Percentiles rank a stretch among this genome's conserved stretches.
Conservation (phyloP, 148 eudicot genomes). For the Rhododendron griersonianum region DNA sequence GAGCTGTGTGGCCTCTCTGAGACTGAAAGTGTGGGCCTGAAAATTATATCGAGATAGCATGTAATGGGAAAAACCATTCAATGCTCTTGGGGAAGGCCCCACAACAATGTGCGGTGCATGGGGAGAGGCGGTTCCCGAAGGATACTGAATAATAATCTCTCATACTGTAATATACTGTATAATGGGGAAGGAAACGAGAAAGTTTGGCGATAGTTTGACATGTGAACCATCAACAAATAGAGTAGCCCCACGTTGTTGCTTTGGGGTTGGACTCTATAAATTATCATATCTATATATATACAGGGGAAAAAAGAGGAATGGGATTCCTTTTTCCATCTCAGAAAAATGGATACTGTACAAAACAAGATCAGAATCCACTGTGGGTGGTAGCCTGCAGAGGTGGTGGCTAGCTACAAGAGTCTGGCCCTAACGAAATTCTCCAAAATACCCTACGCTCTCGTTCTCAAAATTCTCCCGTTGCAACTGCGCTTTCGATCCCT, state of each 20-base stretch:
- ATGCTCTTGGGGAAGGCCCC: too few relatives aligned
- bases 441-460: too few relatives aligned
- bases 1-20: not conserved
- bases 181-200: not conserved
- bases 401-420: not conserved
- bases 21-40: not conserved
- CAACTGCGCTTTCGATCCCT: too few relatives aligned
- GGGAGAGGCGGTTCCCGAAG: accelerated
- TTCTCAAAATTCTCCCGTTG: too few relatives aligned
- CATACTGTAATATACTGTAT: not conserved
- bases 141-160: too few relatives aligned
- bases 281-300: not conserved
- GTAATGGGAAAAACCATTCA: too few relatives aligned
- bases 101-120: too few relatives aligned
- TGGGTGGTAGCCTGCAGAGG: not conserved
- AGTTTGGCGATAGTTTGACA: not conserved
- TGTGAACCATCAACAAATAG: not conserved
- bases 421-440: not conserved
- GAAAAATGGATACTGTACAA: not conserved
- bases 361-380: not conserved
- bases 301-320: not conserved
- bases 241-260: not conserved
- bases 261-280: not conserved
- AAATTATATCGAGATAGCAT: not conserved
- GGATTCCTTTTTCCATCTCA: not conserved